Base-by-base conservation (phyloP, 1,284 basidiomycete genomes). In the Hortiboletus rubellus region DNA sequence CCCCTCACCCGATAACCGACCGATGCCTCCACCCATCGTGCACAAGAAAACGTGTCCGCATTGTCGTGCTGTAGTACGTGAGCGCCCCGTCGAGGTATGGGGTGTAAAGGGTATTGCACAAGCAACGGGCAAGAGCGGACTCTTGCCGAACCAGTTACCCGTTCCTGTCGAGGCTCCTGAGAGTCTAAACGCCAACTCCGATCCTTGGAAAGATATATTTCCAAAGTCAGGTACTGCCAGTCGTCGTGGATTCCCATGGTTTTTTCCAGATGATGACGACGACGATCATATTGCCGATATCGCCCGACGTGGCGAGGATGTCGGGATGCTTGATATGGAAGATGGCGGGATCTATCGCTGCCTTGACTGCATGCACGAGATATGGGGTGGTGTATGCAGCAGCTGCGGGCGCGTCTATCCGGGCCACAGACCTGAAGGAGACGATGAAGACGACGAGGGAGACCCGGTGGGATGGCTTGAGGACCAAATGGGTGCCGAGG, bases 281-380 rank as follows among this genome's bases (percentile, higher is more conserved):
- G 47, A 63, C 22, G 30, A 57, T n/a, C 53, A 67, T 46, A 40
- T 61, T 10, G 59, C 54, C 37, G 58, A 24, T 58, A 56, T 48
- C 46, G 58, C n/a, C 24, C 55, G 63, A 68, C 62, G 65, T 70
- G 57, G 76, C 69, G 65, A 67, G 57, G 72, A 77, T 10, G 69
- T 84, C 63, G 88, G 88, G 0, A 80, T 86, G 73, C 80, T 79
- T 50, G 89, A 92, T 63, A 77, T 74, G 12, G 86, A 89, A 63
- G 89, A 91, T 59, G 84, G 82, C 9, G 84, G 83, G 1, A 79
- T 91, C 8, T 86, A 82, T 63, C 80, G 89, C n/a, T 92, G 89
- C 66, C 66, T 84, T 12, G 83, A 85, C 42, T 91, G 89, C 64
- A 78, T 83, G 76, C 84, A 91, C 66, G 89, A 92, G 72, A 85